These are phyloP conservation scores for Moniliella sp. DNA, from an alignment of 1,284 basidiomycete genomes.

Conservation along the genomic window DNA sequence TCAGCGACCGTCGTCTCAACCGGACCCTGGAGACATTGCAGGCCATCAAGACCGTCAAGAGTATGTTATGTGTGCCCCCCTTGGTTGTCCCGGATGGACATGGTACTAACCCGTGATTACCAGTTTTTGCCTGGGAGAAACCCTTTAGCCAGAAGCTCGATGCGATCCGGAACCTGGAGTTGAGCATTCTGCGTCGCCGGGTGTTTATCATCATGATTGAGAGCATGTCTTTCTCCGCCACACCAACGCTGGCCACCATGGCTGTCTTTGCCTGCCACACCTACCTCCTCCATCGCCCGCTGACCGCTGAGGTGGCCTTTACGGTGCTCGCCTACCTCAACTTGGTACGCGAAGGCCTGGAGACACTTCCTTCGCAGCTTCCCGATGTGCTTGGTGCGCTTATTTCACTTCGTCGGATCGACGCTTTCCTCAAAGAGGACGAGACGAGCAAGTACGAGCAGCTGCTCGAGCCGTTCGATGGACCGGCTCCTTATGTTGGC, in stretches of 20 bases:
- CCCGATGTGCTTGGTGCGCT: slow-evolving; percentile 36
- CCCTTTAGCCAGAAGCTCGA: slow-evolving; percentile 38
- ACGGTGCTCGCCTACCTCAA: slow-evolving; percentile 41
- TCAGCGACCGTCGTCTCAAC: slow-evolving; percentile 40
- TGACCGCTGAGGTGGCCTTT: slow-evolving; percentile 38
- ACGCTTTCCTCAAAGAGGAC: slow-evolving; percentile 39
- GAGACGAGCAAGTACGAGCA: slow-evolving; percentile 42
- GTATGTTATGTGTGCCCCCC: slow-evolving; percentile 3
- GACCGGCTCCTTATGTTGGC: slow-evolving; percentile 36
- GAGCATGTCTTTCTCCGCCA: slow-evolving; percentile 39
- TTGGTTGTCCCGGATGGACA: slow-evolving; percentile 1
- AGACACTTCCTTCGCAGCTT: slow-evolving; percentile 32
- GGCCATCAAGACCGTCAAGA: slow-evolving; percentile 37
- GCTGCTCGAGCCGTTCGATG: slow-evolving; percentile 31
- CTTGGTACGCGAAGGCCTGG: slow-evolving; percentile 6
- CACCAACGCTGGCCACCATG: slow-evolving; percentile 40
- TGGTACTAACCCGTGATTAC: slow-evolving; percentile 37
- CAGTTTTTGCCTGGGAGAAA: slow-evolving; percentile 44
- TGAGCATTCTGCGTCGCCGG: slow-evolving; percentile 35
- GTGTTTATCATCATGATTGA: slow-evolving; percentile 35
- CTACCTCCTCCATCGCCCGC: slow-evolving; percentile 36
- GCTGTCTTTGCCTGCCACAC: slow-evolving; percentile 47
- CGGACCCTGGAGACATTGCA: slow-evolving; percentile 40
- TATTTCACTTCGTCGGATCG: slow-evolving; percentile 31
- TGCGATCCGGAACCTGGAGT: slow-evolving; percentile 36